These are phyloP conservation scores for Boletellus ananiceps DNA, from an alignment of 768 basidiomycete genomes.

Conservation along the genomic window DNA sequence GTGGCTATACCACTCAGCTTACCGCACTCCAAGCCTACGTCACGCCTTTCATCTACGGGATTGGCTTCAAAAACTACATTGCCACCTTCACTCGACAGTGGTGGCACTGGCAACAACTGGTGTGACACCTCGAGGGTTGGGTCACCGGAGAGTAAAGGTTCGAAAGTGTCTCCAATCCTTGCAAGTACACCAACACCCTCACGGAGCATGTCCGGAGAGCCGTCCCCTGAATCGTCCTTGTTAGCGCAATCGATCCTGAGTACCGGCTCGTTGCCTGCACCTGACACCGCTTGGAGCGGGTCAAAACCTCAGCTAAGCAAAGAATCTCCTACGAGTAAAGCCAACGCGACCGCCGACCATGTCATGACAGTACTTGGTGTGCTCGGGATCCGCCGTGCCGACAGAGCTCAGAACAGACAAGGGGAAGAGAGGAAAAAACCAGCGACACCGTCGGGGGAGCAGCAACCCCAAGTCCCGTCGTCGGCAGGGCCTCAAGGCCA, in stretches of 20 bases:
- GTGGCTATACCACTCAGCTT: conserved; percentile 14
- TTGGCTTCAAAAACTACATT: conserved; percentile 9
- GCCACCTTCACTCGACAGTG: conserved; percentile 6
- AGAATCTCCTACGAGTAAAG: conserved; percentile 8
- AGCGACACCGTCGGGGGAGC: conserved; percentile 14
- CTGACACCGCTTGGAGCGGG: conserved; percentile 13
- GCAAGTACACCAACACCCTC: conserved; percentile 1
- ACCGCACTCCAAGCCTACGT: conserved; percentile 10
- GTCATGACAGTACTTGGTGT: conserved; percentile 23
- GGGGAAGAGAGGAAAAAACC: conserved; percentile 23
- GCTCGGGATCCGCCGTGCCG: conserved; percentile 29
- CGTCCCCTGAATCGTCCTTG: conserved; percentile 2
- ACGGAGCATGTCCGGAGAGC: conserved; percentile 5
- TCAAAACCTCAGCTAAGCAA: conserved; percentile 14
- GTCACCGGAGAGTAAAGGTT: conserved; percentile 13
- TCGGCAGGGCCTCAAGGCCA: conserved; percentile 9
- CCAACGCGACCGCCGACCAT: conserved; percentile 17
- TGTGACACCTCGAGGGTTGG: conserved; percentile 16
- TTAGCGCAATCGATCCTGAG: conserved; percentile 17
- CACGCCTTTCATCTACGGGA: conserved; percentile 3
- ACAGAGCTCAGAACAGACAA: conserved; percentile 17
- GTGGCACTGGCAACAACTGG: conserved; percentile 1
- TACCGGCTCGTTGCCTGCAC: conserved; percentile 1
- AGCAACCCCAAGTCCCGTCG: conserved; percentile 10
- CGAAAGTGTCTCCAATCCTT: conserved; percentile 6